Percentiles rank a stretch among this genome's conserved stretches.
phyloP scores from a whole-genome alignment of 768 basidiomycete genomes.

The Artomyces pyxidatus region DNA sequence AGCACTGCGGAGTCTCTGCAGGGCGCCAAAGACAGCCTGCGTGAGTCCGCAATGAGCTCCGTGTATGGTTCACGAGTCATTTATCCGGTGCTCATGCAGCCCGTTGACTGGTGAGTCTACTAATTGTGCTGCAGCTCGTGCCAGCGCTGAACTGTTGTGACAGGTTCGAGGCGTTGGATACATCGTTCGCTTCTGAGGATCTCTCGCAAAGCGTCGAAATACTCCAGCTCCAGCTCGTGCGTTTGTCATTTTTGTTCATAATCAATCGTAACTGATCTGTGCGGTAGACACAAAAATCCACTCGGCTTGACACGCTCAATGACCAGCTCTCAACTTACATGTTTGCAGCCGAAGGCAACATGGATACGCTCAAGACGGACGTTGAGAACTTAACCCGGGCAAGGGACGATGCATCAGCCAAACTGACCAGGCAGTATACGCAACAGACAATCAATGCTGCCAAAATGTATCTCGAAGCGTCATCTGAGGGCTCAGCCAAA shows the following conservation, averaged over 20 bases:
- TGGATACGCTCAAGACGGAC: constrained; percentile 13
- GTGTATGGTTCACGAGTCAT: constrained; percentile 21
- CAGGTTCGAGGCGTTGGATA: constrained; percentile 19
- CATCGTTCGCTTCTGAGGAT: constrained; percentile 23
- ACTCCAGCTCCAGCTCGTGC: constrained; percentile 19
- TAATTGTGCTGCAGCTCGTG: no score
- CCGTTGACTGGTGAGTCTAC: constrained; percentile 20
- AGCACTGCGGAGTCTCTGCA: constrained; percentile 1
- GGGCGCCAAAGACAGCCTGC: constrained; percentile 22
- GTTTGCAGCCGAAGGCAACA: constrained; percentile 12
- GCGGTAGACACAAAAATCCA: constrained; percentile 11
- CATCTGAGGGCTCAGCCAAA: not conserved
- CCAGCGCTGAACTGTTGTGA: not conserved
- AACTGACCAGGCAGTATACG: constrained; percentile 15
- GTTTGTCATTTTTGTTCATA: not conserved
- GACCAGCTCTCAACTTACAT: constrained; percentile 15
- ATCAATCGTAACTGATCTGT: not conserved
- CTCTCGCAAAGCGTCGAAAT: constrained; percentile 20
- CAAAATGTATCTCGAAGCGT: constrained; percentile 16
- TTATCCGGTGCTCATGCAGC: constrained; percentile 22
- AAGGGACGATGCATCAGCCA: constrained; percentile 13
- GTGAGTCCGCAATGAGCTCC: constrained; percentile 22
- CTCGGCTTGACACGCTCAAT: constrained; percentile 21
- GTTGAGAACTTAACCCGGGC: constrained; percentile 16
- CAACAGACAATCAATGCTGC: constrained; percentile 20